Evolutionary conservation across 2,329 filamentous ascomycete genomes (phyloP), one percentile per base, ranked within the genome.

Genomic region (Hymenoscyphus linearis): DNA sequence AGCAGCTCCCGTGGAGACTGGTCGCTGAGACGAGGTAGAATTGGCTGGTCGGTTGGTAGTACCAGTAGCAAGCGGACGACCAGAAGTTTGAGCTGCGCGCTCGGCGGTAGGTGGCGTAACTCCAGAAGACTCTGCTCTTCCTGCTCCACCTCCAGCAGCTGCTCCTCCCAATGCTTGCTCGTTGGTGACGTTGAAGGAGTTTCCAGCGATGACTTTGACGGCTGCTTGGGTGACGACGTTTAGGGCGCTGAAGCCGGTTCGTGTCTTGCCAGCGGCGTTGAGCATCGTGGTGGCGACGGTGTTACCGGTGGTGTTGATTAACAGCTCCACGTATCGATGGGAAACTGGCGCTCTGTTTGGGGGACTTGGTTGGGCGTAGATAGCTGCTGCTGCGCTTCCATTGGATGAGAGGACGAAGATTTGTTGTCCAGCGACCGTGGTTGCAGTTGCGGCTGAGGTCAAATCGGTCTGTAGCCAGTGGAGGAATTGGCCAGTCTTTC

Each of bases 401-500:
- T 70, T 70, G 31, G 40, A n/a, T n/a, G n/a, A 52, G 9, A 71
- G 61, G n/a, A 64, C 62, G 61, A 63, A 71, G 13, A 68, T 54
- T 26, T 58, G 58, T 3, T 63, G 53, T 1, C 70, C 70, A 9
- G 36, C 67, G n/a, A 71, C 63, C 1, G 62, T 68, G 1, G 66
- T 65, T 1, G 57, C 61, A 1, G 64, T 62, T n/a, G 60, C 59
- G 18, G 68, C 54, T 1, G 69, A 70, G n/a, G 59, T 60, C 14
- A 70, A 59, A 22, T 63, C 68, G n/a, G 66, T 34, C 62, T 71
- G 70, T 60, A 71, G 64, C 70, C 70, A 71, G 59, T 71, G 70
- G 47, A 71, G 68, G 47, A 71, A 62, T 63, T 70, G 56, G 22
- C 60, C 60, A 2, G 66, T 70, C 3, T 59, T n/a, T 3, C 65